phyloP scores from a whole-genome alignment of 805 yeast species.

The Cyberlindnera japonica region DNA sequence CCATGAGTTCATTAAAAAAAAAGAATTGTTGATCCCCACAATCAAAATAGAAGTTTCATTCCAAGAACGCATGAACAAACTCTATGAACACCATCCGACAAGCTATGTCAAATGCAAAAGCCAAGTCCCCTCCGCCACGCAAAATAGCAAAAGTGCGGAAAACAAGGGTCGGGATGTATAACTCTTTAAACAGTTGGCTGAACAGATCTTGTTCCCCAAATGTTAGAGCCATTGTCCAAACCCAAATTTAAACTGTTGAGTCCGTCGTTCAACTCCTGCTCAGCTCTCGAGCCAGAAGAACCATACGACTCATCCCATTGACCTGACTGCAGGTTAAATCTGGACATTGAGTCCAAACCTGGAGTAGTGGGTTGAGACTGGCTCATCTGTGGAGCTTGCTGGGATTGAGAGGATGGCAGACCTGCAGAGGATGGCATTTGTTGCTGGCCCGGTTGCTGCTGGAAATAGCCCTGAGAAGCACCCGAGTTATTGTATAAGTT shows the following conservation, averaged over 20 bases:
- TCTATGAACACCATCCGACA: no score
- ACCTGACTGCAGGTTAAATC: constrained; percentile 22
- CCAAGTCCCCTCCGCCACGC: no score
- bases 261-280: constrained; percentile 24
- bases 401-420: background rate
- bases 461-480: constrained; percentile 5
- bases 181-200: constrained; percentile 12
- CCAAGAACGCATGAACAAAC: no score
- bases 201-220: constrained; percentile 28
- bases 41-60: no score
- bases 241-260: constrained; percentile 25
- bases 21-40: no score
- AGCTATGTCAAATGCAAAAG: no score
- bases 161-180: background rate
- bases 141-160: background rate
- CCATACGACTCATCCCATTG: constrained; percentile 11
- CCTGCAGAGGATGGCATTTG: constrained; percentile 6
- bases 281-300: constrained; percentile 12
- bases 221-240: constrained; percentile 25
- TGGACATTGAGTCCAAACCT: constrained; percentile 27
- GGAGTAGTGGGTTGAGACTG: constrained; percentile 31
- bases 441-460: constrained; percentile 15
- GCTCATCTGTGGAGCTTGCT: constrained; percentile 11
- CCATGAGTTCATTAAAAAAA: no score
- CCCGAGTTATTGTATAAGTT: constrained; percentile 19